Evolutionary conservation across 768 basidiomycete genomes (phyloP).

Genomic region (Suillus fuscotomentosus): DNA sequence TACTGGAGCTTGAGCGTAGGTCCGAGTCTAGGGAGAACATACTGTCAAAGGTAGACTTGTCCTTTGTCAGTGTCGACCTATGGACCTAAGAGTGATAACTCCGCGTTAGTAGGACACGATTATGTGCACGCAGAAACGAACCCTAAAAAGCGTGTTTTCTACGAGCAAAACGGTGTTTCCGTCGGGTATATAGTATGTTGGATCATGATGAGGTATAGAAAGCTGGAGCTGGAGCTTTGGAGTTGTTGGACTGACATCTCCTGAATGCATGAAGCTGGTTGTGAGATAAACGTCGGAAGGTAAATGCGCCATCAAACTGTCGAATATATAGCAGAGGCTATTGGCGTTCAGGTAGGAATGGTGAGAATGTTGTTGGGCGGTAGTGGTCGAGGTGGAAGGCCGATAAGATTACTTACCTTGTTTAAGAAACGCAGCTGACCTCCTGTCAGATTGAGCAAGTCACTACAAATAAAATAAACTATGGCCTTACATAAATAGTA

Average conservation of each 20-base stretch:
- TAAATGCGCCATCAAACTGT: slow-evolving; percentile 27
- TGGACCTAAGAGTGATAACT: slow-evolving; percentile 30
- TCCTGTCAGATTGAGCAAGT: not conserved
- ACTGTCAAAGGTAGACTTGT: slow-evolving; percentile 44
- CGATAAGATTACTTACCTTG: slow-evolving; percentile 9
- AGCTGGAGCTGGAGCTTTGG: slow-evolving; percentile 33
- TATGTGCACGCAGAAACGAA: slow-evolving; percentile 16
- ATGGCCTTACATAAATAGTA: not conserved
- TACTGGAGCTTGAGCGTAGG: slow-evolving; percentile 24
- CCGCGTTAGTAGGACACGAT: slow-evolving; percentile 21
- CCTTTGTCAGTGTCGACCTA: slow-evolving; percentile 41
- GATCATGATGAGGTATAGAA: slow-evolving; percentile 35
- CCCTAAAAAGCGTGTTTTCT: slow-evolving; percentile 49
- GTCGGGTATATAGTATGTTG: slow-evolving; percentile 38
- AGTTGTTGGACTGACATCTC: slow-evolving; percentile 28
- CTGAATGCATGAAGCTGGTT: slow-evolving; percentile 33
- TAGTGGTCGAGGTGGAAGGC: not conserved
- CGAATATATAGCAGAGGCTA: not conserved
- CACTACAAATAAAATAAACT: not conserved
- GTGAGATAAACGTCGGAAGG: slow-evolving; percentile 31
- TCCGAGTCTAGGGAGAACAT: slow-evolving; percentile 45
- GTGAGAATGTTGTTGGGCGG: slow-evolving; percentile 14
- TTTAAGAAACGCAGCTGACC: not conserved
- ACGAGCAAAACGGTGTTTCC: slow-evolving; percentile 45
- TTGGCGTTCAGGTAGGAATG: not conserved